phyloP scores from a whole-genome alignment of 768 basidiomycete genomes.

The Kwoniella dendrophila region DNA sequence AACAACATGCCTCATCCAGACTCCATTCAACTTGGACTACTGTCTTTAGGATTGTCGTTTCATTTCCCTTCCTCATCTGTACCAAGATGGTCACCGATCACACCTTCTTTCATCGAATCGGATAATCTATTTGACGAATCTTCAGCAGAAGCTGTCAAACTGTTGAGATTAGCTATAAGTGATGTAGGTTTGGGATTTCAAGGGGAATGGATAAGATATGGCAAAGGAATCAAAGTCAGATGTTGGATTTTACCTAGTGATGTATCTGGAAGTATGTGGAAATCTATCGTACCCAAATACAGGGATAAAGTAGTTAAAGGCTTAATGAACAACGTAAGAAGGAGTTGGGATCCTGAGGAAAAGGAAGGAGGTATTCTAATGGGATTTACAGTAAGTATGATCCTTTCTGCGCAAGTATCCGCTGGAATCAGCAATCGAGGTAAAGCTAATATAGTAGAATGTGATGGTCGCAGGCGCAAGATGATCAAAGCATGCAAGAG shows the following conservation, averaged over 20 bases:
- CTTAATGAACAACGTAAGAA: slow-evolving; percentile 15
- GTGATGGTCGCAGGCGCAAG: slow-evolving; percentile 15
- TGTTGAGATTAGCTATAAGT: slow-evolving; percentile 11
- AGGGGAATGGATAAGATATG: slow-evolving; percentile 17
- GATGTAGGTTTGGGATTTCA: slow-evolving; percentile 18
- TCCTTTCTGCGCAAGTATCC: too few species aligned
- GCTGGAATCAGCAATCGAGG: not conserved
- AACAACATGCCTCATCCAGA: slow-evolving; percentile 4
- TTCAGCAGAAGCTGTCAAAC: not conserved
- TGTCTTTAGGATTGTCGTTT: not conserved
- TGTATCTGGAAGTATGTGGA: slow-evolving; percentile 28
- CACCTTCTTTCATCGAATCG: slow-evolving; percentile 10
- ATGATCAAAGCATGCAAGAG: slow-evolving; percentile 27
- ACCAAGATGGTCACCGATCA: slow-evolving; percentile 8
- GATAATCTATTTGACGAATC: not conserved
- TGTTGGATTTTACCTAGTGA: slow-evolving; percentile 28
- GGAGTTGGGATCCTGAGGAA: slow-evolving; percentile 12
- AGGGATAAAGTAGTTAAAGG: slow-evolving; percentile 7
- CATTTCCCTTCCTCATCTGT: slow-evolving; percentile 6
- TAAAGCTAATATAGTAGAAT: not conserved
- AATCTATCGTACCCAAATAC: not conserved
- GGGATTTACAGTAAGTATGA: slow-evolving; percentile 17
- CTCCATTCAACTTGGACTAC: slow-evolving; percentile 12
- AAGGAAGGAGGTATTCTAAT: slow-evolving; percentile 10
- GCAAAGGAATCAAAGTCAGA: slow-evolving; percentile 13